Conservation (phyloP, 2,329 filamentous ascomycete genomes). For the Colletotrichum trifolii region DNA sequence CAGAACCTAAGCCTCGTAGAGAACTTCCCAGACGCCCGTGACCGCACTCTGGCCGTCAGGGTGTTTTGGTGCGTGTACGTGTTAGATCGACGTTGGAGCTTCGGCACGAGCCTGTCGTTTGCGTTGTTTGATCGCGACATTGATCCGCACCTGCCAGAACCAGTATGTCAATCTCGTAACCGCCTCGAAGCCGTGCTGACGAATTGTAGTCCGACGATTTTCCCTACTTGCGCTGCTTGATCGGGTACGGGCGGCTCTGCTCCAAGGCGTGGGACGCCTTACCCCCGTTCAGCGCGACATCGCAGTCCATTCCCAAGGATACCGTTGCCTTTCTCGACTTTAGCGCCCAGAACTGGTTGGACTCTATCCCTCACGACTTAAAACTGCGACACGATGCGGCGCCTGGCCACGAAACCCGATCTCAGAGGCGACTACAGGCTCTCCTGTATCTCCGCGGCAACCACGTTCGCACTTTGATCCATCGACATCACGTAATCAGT, state of each 20-base stretch:
- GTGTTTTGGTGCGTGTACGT: slow-evolving; percentile 66
- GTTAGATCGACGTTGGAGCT: slow-evolving; percentile 62
- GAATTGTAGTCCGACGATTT: slow-evolving; percentile 43
- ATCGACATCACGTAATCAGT: slow-evolving; percentile 56
- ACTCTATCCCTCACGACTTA: slow-evolving; percentile 55
- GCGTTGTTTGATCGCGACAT: slow-evolving; percentile 60
- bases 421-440: slow-evolving; percentile 53
- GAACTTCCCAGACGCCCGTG: slow-evolving; percentile 46
- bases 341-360: slow-evolving; percentile 56
- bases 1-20: slow-evolving; percentile 55
- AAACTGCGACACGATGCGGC: slow-evolving; percentile 43
- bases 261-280: slow-evolving; percentile 59
- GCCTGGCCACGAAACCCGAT: slow-evolving; percentile 44
- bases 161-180: slow-evolving; percentile 41
- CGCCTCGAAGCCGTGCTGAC: background rate
- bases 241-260: slow-evolving; percentile 57
- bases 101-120: slow-evolving; percentile 62
- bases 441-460: slow-evolving; percentile 57
- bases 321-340: slow-evolving; percentile 53
- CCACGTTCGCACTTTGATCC: slow-evolving; percentile 55
- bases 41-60: slow-evolving; percentile 46
- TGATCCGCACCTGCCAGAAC: slow-evolving; percentile 58
- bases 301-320: slow-evolving; percentile 50
- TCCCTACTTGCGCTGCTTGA: slow-evolving; percentile 58
- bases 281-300: slow-evolving; percentile 45